These are phyloP conservation scores for Akanthomyces lecanii DNA, from an alignment of 2,329 filamentous ascomycete genomes.

Conservation along the genomic window DNA sequence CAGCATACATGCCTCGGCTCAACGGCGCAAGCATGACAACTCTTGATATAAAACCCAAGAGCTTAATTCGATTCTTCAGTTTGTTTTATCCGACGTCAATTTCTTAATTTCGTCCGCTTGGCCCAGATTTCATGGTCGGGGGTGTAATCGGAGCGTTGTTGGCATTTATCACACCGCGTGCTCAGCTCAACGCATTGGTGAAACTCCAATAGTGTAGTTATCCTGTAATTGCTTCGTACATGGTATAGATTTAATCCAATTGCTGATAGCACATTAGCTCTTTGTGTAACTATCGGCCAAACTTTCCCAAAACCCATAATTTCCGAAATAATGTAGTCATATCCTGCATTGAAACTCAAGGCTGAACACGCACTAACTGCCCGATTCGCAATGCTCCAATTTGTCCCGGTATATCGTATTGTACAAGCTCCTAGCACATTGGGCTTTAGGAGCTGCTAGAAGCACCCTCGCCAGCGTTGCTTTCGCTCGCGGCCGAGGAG, in stretches of 20 bases:
- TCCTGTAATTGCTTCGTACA: neutral
- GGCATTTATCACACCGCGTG: too few species aligned
- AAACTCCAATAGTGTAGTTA: too few species aligned
- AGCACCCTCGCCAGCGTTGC: slow-evolving; percentile 24
- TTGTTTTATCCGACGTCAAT: too few species aligned
- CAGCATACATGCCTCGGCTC: slow-evolving; percentile 9
- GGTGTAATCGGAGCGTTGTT: too few species aligned
- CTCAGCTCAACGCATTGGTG: too few species aligned
- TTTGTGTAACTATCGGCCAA: neutral
- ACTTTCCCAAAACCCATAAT: neutral
- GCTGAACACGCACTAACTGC: neutral
- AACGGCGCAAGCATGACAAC: neutral
- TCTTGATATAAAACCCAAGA: neutral
- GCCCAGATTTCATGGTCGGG: too few species aligned
- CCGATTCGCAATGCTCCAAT: neutral
- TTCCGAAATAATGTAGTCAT: neutral
- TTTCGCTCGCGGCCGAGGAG: slow-evolving; percentile 22
- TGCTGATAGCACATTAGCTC: neutral
- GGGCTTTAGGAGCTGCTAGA: slow-evolving; percentile 17
- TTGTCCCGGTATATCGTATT: slow-evolving; percentile 1
- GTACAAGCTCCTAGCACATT: slow-evolving; percentile 4
- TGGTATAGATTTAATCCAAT: neutral
- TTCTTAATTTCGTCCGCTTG: too few species aligned
- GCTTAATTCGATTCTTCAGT: neutral
- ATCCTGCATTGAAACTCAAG: slow-evolving; percentile 9